Evolutionary conservation across 192 early-diverging fungal genomes (phyloP).

Genomic region (Dissophora globulifera): DNA sequence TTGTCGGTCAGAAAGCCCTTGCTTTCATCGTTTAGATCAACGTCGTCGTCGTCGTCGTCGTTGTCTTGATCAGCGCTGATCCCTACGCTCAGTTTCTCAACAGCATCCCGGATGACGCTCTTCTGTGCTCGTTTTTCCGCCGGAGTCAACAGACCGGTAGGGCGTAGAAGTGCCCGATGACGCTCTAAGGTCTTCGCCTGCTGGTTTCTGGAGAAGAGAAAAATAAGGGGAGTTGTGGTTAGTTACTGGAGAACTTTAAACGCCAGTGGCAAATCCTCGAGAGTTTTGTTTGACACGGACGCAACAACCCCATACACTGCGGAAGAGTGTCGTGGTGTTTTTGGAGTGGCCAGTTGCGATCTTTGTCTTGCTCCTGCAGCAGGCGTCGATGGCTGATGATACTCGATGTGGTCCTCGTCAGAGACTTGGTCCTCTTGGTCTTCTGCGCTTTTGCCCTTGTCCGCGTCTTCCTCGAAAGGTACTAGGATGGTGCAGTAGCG

Average conservation of each 20-base stretch:
- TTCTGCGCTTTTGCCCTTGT: not conserved
- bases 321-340: not conserved
- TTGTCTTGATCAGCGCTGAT: slow-evolving; percentile 17
- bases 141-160: slow-evolving; percentile 6
- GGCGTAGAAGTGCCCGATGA: not conserved
- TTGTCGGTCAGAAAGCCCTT: not conserved
- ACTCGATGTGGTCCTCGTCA: not conserved
- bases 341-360: slow-evolving; percentile 6
- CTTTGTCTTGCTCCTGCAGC: not conserved
- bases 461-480: slow-evolving; percentile 15
- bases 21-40: too few relatives aligned
- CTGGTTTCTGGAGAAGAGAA: not conserved
- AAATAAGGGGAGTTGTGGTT: not conserved
- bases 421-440: not conserved
- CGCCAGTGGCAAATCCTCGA: not conserved
- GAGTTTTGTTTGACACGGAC: not conserved
- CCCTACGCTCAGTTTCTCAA: not conserved
- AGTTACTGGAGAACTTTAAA: too few relatives aligned
- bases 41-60: not conserved
- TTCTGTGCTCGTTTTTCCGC: not conserved
- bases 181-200: not conserved
- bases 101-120: not conserved
- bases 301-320: not conserved
- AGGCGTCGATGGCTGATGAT: not conserved
- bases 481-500: slow-evolving; percentile 48